Base-by-base conservation (phyloP, 768 basidiomycete genomes). In the Auriscalpium orientale region DNA sequence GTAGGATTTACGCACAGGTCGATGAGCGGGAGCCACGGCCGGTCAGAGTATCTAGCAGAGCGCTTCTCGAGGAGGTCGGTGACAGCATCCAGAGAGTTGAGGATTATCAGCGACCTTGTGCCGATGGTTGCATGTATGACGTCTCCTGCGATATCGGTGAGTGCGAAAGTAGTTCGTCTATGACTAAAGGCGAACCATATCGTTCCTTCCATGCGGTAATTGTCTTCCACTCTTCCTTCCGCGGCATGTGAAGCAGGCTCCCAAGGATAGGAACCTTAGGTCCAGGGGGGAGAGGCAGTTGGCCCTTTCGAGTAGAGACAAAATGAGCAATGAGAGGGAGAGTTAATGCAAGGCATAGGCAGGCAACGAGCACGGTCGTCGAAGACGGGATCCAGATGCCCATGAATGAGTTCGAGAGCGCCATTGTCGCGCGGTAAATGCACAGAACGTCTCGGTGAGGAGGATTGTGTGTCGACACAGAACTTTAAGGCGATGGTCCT, bases 41-140 rank as follows among this genome's bases (percentile, higher is more conserved):
- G 34, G 38, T 56, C 55, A 18, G 55, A 56, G 35, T 80, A 82
- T 46, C 79, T 78, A 18, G 73, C 61, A 56, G 81, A 76, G 53
- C 79, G 73, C 63, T 76, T 81, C 45, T 81, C 79, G 36, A 84
- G 69, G 33, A 84, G 67, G 53, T 77, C 79, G 8, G 71, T 69
- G 33, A 75, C 72, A 11, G 71, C 74, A 56, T 74, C 70, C 56
- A 71, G 57, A 54, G 73, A 74, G 64, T 76, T 80, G 35, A 83
- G 65, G 54, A 84, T 66, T 46, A 83, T 61, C 64, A 79, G 72
- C 8, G 76, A 71, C 53, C 74, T 74, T 21, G 75, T 72, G 33
- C 82, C 64, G 18, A 80, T 56, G 46, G 65, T 64, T 44, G 74
- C 53, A 58, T 34, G 13, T 10, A 57, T 4, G 11, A 13, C 15